phyloP scores from a whole-genome alignment of 2,329 filamentous ascomycete species.

The Rutstroemia sp. region DNA sequence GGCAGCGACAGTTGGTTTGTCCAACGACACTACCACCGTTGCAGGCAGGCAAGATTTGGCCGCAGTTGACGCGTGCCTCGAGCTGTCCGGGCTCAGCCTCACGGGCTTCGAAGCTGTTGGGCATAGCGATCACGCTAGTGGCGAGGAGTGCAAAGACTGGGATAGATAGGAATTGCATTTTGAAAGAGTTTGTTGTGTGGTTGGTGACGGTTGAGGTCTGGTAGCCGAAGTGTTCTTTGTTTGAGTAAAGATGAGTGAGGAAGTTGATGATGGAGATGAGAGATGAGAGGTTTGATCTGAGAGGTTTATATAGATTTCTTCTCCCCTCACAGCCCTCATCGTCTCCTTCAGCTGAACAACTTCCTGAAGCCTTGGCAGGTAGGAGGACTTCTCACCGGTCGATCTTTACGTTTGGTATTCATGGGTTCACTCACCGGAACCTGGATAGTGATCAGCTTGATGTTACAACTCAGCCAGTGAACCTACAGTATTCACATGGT shows the following conservation, averaged over 20 bases:
- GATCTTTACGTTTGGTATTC: background rate
- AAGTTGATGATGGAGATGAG: background rate
- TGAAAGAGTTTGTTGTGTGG: background rate
- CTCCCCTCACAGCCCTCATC: too few relatives aligned
- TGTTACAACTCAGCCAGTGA: too few relatives aligned
- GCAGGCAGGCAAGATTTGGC: background rate
- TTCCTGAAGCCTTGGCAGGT: background rate
- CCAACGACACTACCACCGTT: background rate
- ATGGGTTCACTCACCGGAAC: too few relatives aligned
- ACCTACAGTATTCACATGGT: too few relatives aligned
- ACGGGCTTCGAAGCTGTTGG: background rate
- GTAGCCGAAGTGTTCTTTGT: background rate
- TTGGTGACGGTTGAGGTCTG: background rate
- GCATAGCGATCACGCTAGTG: slow-evolving; percentile 6
- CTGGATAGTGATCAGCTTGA: too few relatives aligned
- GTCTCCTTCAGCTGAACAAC: background rate
- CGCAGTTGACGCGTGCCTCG: background rate
- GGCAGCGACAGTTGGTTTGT: background rate
- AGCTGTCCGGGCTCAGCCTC: background rate
- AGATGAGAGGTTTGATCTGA: background rate
- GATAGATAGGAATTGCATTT: slow-evolving; percentile 12
- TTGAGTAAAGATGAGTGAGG: background rate
- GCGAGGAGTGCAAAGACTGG: slow-evolving; percentile 8
- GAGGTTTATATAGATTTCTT: background rate
- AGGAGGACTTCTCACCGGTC: too few relatives aligned